Base-by-base conservation (phyloP, 768 basidiomycete species). In the Rhodocollybia butyracea region DNA sequence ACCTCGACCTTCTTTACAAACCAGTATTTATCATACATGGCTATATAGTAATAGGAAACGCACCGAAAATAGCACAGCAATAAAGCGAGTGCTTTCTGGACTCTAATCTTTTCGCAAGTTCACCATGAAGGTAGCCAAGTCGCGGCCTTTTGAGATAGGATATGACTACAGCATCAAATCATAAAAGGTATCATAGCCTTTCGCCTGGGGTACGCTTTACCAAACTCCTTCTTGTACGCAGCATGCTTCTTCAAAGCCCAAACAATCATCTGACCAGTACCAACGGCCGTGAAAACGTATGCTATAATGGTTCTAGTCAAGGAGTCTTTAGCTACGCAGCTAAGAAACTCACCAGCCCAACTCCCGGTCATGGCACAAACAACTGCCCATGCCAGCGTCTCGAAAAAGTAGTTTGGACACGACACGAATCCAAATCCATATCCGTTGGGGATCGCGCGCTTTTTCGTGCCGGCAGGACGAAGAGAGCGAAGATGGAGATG, bases 321-420 rank as follows among this genome's bases (percentile, higher is more conserved):
- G 24, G 31, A 24, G 17, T 46, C 19, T 15, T 6, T 30, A 43
- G 15, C n/a, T 11, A 24, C 15, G 22, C 8, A 38, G 24, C 17
- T 21, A 29, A 22, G 53, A 31, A 42, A 76, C 88, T 48, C 64
- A 92, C 93, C 82, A 40, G 81, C 82, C 60, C 81, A 74, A 63
- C 87, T 90, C 29, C 85, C 82, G 2, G 94, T 94, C 85, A 98
- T 86, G 21, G 76, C 75, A 22, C 79, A 79, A 47, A 97, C 77
- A 15, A 79, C 74, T 3, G 76, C 64, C 91, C 96, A 97, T 0
- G 74, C 87, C 24, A 96, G 57, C 7, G 74, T 79, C 72, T 99
- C 97, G 64, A 95, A 98, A 67, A 91, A 85, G 73, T 99, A 99
- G 70, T 99, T 98, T 15, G 96, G 93, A 75, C 82, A 89, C 5